Base-by-base conservation (phyloP, 176 grass and related monocot species). In the Bonia amplexicaulis region DNA sequence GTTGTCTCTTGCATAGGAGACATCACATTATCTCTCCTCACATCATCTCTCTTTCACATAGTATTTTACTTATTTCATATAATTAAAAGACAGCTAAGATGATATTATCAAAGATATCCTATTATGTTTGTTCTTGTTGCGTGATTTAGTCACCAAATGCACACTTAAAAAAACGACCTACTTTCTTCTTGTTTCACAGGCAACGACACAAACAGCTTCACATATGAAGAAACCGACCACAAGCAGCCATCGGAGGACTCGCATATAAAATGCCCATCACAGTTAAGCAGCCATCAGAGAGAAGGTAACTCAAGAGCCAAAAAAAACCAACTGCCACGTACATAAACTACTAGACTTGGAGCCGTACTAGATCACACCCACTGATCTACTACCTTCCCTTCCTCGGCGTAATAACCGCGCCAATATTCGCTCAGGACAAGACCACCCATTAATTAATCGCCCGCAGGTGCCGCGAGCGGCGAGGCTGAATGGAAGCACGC, bases 401-500 rank as follows among this genome's bases (percentile, higher is more conserved):
- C 76, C 8, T 1, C 12, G 7, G 9, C 63, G 22, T n/a, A 47
- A 61, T 54, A 59, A 60, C 64, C 6, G 26, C 29, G 66, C 65
- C 13, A 75, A 67, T 55, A 52, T 27, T 79, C 75, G 40, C 20
- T 63, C 6, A 47, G 75, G 75, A 71, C 63, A 71, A 79, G 66
- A 55, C 9, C 65, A 13, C 29, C 5, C 42, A 26, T 64, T 79
- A 72, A 42, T 9, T 35, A 31, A 53, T 41, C 13, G 1, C 16
- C 13, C 27, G 17, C 57, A 25, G 14, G 29, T 63, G 60, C 23
- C 16, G 16, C 7, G 51, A 53, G 15, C 16, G 7, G 16, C 0
- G 51, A 19, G 49, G 49, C 49, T 17, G 1, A 17, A 15, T 4
- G 15, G n/a, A n/a, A 52, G 51, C 51, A 52, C 54, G 19, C 19